Evolutionary conservation across 2,329 filamentous ascomycete genomes (phyloP).

Genomic region (Amauroascus verrucosus): DNA sequence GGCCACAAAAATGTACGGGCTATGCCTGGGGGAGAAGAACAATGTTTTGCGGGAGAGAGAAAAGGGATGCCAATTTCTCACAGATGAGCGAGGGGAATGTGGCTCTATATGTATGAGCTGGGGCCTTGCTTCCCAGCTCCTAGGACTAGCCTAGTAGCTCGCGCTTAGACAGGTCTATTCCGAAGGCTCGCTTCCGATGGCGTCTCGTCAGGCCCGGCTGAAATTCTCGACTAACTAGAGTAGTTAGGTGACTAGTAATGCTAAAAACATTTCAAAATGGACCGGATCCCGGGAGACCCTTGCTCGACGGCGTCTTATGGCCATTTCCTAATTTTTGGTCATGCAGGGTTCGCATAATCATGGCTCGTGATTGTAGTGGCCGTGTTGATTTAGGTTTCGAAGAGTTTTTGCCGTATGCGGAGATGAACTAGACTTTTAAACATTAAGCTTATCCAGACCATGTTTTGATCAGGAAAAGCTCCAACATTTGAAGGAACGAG

Average conservation of each 20-base stretch:
- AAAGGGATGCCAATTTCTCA: background rate
- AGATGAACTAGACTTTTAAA: background rate
- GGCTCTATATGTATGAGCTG: background rate
- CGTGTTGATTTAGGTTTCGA: no score
- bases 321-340: background rate
- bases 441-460: conserved; percentile 3
- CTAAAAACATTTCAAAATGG: background rate
- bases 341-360: no score
- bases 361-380: no score
- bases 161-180: background rate
- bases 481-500: background rate
- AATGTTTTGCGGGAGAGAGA: background rate
- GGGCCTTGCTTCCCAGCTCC: no score
- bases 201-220: background rate
- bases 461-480: background rate
- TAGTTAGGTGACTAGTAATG: background rate
- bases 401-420: background rate
- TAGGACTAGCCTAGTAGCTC: background rate
- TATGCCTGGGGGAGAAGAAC: background rate
- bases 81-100: background rate
- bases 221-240: background rate
- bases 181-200: background rate
- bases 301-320: background rate
- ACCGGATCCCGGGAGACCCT: background rate
- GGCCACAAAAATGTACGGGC: background rate